Evolutionary conservation across 805 yeast genomes (phyloP), one percentile per base, ranked within the genome.

Genomic region (Lipomyces starkeyi): DNA sequence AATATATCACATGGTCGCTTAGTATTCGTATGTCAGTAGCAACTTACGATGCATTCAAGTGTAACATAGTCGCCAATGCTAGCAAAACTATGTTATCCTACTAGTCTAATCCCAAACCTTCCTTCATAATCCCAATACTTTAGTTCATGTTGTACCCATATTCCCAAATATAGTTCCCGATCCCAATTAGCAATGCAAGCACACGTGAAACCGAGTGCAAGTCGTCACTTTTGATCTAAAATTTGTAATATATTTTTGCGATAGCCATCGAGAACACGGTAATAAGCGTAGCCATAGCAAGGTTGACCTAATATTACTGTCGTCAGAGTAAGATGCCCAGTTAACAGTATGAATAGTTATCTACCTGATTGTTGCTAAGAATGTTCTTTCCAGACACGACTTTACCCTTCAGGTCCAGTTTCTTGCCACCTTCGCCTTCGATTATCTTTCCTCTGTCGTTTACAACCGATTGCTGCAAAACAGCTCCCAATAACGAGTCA

Each of bases 401-500:
- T 63, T 73, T 77, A 14, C 75, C 65, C 2, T 63, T 66, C 4
- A 70, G 73, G 22, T 65, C 65, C 43, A 75, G 64, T 20, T 71
- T 69, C 20, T 67, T 67, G 0, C 79, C 76, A 1, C 75, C 73
- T 2, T 75, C 77, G 5, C 78, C 75, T 58, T 79, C 81, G 3
- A 73, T 75, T 37, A 84, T 82, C 58, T 78, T 78, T 27, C 79
- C 82, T 8, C 71, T 60, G 17, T 72, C 72, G 62, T 80, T 79
- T 35, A 78, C 76, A 9, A 79, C 75, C 0, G 84, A 77, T 13
- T 71, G 66, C 67, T 83, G 85, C 22, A 81, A 69, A 2, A 78
- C 47, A 4, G 85, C 83, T 0, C 85, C 85, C 8, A 83, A 68
- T 0, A 82, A 13, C 0, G 85, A 83, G 68, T 83, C 85, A 11